phyloP scores from a whole-genome alignment of 2,329 filamentous ascomycete species.

The Aureobasidium sp. region DNA sequence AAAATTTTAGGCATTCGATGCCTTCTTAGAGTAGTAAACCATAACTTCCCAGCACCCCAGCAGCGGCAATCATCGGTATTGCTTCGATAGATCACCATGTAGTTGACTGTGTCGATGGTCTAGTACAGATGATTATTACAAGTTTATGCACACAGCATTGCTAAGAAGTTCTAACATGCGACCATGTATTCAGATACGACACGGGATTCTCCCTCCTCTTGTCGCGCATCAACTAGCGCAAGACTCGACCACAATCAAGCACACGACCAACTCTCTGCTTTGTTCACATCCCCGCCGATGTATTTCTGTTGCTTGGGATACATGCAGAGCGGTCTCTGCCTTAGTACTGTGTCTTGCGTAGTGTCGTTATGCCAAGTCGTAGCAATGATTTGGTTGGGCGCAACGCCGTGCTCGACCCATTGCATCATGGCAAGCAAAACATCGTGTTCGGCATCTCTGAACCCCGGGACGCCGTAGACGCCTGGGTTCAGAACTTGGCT shows the following conservation, averaged over 20 bases:
- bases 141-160: too few species aligned
- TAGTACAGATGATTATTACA: too few species aligned
- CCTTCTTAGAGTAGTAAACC: too few species aligned
- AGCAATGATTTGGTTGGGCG: constrained; percentile 29
- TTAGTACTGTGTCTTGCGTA: constrained; percentile 21
- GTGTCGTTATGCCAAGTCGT: constrained; percentile 27
- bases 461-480: constrained; percentile 25
- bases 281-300: constrained; percentile 21
- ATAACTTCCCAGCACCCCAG: too few species aligned
- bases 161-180: too few species aligned
- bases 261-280: constrained; percentile 22
- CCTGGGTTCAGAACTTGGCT: constrained; percentile 20
- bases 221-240: not conserved
- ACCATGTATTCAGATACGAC: too few species aligned
- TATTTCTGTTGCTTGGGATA: constrained; percentile 26
- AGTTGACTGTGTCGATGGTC: too few species aligned
- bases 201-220: too few species aligned
- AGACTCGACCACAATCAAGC: not conserved
- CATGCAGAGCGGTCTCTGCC: constrained; percentile 28
- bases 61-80: too few species aligned
- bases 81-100: too few species aligned
- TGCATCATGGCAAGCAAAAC: constrained; percentile 27
- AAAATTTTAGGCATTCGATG: too few species aligned
- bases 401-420: constrained; percentile 31
- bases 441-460: constrained; percentile 26